Conservation (phyloP, 257 asterid species). For the Rehmannia glutinosa region DNA sequence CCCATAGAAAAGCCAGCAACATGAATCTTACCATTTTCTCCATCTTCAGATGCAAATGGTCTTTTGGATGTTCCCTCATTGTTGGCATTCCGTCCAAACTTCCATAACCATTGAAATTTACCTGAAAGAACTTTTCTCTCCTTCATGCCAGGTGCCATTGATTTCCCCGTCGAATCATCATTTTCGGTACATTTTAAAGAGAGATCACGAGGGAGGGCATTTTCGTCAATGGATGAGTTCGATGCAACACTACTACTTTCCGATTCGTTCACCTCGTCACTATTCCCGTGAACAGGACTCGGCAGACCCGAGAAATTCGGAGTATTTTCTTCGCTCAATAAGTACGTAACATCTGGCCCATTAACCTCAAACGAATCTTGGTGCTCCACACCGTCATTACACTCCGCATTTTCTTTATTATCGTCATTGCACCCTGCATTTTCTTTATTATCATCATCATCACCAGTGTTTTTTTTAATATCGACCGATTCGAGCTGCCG, state of each 20-base stretch:
- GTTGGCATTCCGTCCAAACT: slow-evolving; percentile 30
- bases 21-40: slow-evolving; percentile 21
- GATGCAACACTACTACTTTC: slow-evolving; percentile 37
- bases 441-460: slow-evolving; percentile 33
- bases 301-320: slow-evolving; percentile 41
- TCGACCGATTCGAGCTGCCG: slow-evolving; percentile 61
- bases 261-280: slow-evolving; percentile 33
- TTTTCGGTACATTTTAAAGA: slow-evolving; percentile 27
- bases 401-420: slow-evolving; percentile 16
- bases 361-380: slow-evolving; percentile 23
- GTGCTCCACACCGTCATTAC: slow-evolving; percentile 24
- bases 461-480: slow-evolving; percentile 21
- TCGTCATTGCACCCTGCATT: slow-evolving; percentile 30
- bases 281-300: slow-evolving; percentile 35
- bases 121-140: slow-evolving; percentile 31
- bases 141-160: slow-evolving; percentile 12
- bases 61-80: slow-evolving; percentile 25
- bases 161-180: slow-evolving; percentile 24
- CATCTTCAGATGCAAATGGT: slow-evolving; percentile 22
- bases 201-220: slow-evolving; percentile 9
- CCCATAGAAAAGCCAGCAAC: slow-evolving; percentile 3
- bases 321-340: slow-evolving; percentile 43
- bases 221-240: slow-evolving; percentile 26
- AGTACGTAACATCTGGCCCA: slow-evolving; percentile 7
- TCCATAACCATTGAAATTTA: slow-evolving; percentile 43